phyloP scores from a whole-genome alignment of 805 yeast species.

The Saturnispora ahearnii region DNA sequence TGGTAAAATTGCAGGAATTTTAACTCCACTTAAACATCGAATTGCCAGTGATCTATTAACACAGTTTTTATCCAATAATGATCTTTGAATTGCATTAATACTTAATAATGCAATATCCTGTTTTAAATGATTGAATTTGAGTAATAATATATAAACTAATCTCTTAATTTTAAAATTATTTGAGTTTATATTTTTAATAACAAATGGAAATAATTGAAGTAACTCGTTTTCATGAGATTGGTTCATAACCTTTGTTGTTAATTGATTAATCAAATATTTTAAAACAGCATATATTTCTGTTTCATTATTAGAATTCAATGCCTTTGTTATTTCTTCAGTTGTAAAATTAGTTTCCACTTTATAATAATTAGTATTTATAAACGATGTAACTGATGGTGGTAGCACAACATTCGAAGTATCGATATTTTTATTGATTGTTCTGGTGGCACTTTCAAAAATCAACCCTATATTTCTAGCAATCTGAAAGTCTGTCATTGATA shows the following conservation, averaged over 20 bases:
- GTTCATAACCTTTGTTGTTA: constrained; percentile 23
- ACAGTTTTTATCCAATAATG: constrained; percentile 62
- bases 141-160: constrained; percentile 66
- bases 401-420: constrained; percentile 13
- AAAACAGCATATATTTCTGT: constrained; percentile 54
- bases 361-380: constrained; percentile 19
- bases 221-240: constrained; percentile 30
- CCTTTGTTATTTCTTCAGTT: constrained; percentile 56
- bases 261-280: constrained; percentile 41
- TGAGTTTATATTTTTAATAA: constrained; percentile 79
- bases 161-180: constrained; percentile 54
- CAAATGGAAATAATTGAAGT: constrained; percentile 63
- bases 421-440: constrained; percentile 9
- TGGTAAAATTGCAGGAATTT: constrained; percentile 72
- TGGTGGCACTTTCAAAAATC: constrained; percentile 16
- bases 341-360: constrained; percentile 27
- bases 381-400: constrained; percentile 17
- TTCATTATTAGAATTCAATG: constrained; percentile 44
- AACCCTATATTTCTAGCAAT: constrained; percentile 15
- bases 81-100: constrained; percentile 85
- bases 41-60: constrained; percentile 63
- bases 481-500: constrained; percentile 14
- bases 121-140: constrained; percentile 69
- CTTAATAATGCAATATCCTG: constrained; percentile 87
- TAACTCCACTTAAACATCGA: constrained; percentile 73